Evolutionary conservation across 2,329 filamentous ascomycete genomes (phyloP).

Genomic region (Amylocarpus encephaloides): DNA sequence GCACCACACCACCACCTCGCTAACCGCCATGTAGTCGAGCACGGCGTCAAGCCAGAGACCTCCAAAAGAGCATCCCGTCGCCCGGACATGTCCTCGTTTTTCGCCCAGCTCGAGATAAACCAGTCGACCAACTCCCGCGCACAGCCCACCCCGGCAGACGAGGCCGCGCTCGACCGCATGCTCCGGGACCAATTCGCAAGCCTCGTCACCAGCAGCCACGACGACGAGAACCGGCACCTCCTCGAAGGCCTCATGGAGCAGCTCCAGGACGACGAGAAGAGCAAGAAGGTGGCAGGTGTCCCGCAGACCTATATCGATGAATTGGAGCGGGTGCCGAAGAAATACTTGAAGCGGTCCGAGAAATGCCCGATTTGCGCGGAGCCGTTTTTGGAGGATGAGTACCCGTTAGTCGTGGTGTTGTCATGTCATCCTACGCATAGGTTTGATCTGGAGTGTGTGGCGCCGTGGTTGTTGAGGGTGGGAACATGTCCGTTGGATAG

Average conservation of each 20-base stretch:
- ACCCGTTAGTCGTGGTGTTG: constrained; percentile 57
- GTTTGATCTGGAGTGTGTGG: constrained; percentile 63
- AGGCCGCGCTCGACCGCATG: constrained; percentile 51
- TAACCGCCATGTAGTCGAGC: constrained; percentile 46
- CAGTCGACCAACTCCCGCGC: constrained; percentile 47
- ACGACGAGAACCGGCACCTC: constrained; percentile 36
- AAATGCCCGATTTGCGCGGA: constrained; percentile 61
- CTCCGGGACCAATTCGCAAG: constrained; percentile 52
- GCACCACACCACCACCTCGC: constrained; percentile 5
- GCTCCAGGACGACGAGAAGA: constrained; percentile 49
- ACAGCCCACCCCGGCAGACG: constrained; percentile 53
- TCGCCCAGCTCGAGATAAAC: constrained; percentile 44
- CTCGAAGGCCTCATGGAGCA: constrained; percentile 43
- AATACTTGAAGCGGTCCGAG: constrained; percentile 40
- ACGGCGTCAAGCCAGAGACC: constrained; percentile 45
- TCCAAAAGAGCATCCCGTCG: constrained; percentile 38
- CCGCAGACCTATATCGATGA: constrained; percentile 52
- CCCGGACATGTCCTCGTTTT: constrained; percentile 59
- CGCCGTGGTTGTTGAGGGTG: constrained; percentile 58
- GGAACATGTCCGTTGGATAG: constrained; percentile 60
- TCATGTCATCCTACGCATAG: constrained; percentile 52
- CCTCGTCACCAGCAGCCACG: constrained; percentile 41
- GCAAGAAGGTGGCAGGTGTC: constrained; percentile 47
- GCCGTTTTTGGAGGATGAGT: constrained; percentile 53
- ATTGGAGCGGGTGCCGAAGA: constrained; percentile 51